Percentiles rank a stretch among this genome's conserved stretches.
These are phyloP conservation scores for Micromonas pusilla DNA, from an alignment of 139 green algal genomes.

Conservation along the genomic window DNA sequence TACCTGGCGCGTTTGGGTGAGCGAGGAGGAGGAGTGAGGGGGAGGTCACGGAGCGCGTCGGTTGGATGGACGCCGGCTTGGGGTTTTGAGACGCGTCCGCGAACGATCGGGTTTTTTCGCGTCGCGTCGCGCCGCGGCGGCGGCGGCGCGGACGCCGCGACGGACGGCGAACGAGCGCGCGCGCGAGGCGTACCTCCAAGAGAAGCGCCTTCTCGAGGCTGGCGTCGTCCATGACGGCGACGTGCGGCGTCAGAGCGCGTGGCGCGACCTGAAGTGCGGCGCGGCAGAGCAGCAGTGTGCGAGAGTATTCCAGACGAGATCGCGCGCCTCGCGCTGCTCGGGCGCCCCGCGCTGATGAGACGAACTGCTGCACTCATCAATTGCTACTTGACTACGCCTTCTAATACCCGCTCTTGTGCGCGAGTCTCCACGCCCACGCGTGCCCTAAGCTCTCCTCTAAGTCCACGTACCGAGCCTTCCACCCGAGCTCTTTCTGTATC, in stretches of 20 bases:
- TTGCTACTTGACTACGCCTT: not conserved
- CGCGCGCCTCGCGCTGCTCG: not conserved
- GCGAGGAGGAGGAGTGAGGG: too few species aligned
- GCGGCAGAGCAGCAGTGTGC: not conserved
- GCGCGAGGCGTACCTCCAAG: too few species aligned
- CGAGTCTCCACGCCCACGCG: constrained; percentile 27
- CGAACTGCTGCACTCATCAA: not conserved
- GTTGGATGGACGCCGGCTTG: too few species aligned
- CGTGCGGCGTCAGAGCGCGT: not conserved
- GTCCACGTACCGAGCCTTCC: constrained; percentile 43
- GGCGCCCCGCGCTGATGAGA: not conserved
- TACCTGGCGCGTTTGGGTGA: not conserved
- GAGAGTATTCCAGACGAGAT: not conserved
- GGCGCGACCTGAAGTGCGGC: not conserved
- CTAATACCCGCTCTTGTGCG: constrained; percentile 22
- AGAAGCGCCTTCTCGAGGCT: not conserved
- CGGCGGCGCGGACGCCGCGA: too few species aligned
- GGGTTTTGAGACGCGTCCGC: too few species aligned
- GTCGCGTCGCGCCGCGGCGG: too few species aligned
- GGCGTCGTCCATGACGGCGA: constrained; percentile 2
- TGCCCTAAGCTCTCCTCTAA: constrained; percentile 29
- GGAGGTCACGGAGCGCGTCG: too few species aligned
- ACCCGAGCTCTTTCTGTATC: constrained; percentile 45
- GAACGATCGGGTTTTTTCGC: too few species aligned
- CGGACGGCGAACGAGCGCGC: too few species aligned